Conservation (phyloP, 805 yeast species). For the Kazachstania psychrophila region DNA sequence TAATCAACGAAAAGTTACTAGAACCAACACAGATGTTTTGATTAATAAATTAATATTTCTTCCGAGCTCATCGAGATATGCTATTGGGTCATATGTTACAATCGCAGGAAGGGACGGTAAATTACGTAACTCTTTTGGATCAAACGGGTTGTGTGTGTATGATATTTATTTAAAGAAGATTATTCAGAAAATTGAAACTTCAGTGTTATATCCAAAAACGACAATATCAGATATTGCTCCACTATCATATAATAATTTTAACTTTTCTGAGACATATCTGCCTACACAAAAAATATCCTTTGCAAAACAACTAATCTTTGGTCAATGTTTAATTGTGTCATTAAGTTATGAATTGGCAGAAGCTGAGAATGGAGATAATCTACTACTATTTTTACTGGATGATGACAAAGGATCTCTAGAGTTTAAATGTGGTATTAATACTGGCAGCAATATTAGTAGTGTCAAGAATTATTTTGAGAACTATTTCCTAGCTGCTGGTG, state of each 20-base stretch:
- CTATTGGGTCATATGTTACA: conserved; percentile 7
- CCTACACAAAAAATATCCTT: conserved; percentile 12
- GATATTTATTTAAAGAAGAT: conserved; percentile 9
- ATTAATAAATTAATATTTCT: conserved; percentile 11
- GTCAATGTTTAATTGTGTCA: conserved; percentile 32
- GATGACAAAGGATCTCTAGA: conserved; percentile 27
- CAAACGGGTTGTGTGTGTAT: conserved; percentile 8
- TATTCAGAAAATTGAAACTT: conserved; percentile 6
- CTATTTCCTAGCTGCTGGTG: conserved; percentile 29
- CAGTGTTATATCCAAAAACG: conserved; percentile 16
- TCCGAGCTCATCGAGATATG: conserved; percentile 12
- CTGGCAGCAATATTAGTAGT: conserved; percentile 12
- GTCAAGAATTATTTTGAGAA: conserved; percentile 25
- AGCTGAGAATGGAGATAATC: conserved; percentile 23
- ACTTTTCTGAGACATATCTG: background rate
- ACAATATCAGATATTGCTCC: conserved; percentile 14
- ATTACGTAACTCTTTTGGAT: background rate
- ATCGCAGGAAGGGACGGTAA: background rate
- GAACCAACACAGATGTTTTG: conserved; percentile 2
- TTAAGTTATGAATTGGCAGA: conserved; percentile 28
- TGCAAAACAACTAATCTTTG: conserved; percentile 30
- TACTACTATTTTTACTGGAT: conserved; percentile 31
- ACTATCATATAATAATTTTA: conserved; percentile 8
- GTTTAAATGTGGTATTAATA: conserved; percentile 19
- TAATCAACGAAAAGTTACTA: background rate